These are phyloP conservation scores for Neonectria punicea DNA, from an alignment of 2,329 filamentous ascomycete species.

Conservation along the genomic window DNA sequence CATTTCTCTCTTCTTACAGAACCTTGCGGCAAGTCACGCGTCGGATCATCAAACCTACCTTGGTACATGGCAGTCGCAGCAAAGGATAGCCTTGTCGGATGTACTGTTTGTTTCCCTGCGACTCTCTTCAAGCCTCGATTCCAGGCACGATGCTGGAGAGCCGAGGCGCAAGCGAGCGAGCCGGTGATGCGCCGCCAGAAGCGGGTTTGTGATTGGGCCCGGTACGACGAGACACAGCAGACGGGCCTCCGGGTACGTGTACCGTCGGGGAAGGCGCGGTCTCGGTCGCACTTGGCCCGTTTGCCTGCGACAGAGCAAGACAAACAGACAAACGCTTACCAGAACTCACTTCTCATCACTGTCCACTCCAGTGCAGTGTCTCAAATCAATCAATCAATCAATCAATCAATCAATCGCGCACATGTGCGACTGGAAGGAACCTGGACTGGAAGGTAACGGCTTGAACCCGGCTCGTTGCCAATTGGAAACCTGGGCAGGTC, in stretches of 20 bases:
- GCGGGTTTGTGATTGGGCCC: constrained; percentile 12
- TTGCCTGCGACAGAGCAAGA: neutral
- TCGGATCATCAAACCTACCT: constrained; percentile 7
- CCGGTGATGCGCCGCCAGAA: constrained; percentile 7
- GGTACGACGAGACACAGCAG: constrained; percentile 1
- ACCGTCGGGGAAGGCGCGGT: constrained; percentile 29
- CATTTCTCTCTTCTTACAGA: neutral
- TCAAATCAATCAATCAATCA: neutral
- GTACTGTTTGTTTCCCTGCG: neutral
- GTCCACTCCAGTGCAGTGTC: neutral
- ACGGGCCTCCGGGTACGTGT: constrained; percentile 4
- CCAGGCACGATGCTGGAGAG: neutral
- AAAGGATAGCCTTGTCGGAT: constrained; percentile 10
- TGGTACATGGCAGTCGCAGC: constrained; percentile 5
- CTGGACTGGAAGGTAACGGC: constrained; percentile 1
- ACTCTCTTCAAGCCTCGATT: constrained; percentile 28
- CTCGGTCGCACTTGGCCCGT: constrained; percentile 21
- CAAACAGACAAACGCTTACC: too few relatives aligned
- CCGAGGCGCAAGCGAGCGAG: neutral
- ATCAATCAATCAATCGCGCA: neutral
- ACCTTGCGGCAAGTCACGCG: neutral
- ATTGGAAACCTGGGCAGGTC: constrained; percentile 27
- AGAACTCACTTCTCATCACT: neutral
- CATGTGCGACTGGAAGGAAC: neutral
- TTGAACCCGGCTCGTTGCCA: constrained; percentile 19